Base-by-base conservation (phyloP, 441 rosid species). In the Corymbia calophylla region DNA sequence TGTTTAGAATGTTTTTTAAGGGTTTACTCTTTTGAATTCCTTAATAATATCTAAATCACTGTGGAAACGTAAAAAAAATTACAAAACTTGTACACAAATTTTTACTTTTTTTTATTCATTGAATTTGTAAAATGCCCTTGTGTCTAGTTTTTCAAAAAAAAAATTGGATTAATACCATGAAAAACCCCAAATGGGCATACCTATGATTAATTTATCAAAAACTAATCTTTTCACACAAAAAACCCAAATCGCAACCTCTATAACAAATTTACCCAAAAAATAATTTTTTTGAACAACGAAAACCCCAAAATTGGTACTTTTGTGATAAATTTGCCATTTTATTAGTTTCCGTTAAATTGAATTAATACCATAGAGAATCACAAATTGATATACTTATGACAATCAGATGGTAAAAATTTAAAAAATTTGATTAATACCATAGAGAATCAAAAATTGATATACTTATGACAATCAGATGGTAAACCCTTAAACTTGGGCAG, bases 161-260 rank as follows among this genome's bases (percentile, higher is more conserved):
- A n/a, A n/a, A n/a, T n/a, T n/a, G 7, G 18, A 4, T 62, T 29
- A 62, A 13, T 29, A 29, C 32, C n/a, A 29, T 12, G 0, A 62
- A 29, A 60, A 62, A 62, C 3, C 32, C 7, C 8, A 62, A 62
- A 62, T 2, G 2, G 15, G 29, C n/a, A 29, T 4, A 29, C 13
- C 7, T 6, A 3, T 62, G 2, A 29, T 13, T 12, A 62, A 29
- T 62, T 62, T 62, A 29, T 0, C 4, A 14, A 4, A 6, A 62
- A 62, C 15, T 7, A 29, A 62, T 62, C 13, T 13, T 29, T 62
- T 6, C 0, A 29, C 2, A 62, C 0, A 0, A 13, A 62, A 62
- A 62, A 29, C 4, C 0, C 0, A 0, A 62, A 62, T 14, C 6
- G 0, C 0, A 0, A 29, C 4, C 27, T 3, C 1, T 60, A 1